Evolutionary conservation across 2,329 filamentous ascomycete species (phyloP).

Genomic region (Acrodontium crateriforme): DNA sequence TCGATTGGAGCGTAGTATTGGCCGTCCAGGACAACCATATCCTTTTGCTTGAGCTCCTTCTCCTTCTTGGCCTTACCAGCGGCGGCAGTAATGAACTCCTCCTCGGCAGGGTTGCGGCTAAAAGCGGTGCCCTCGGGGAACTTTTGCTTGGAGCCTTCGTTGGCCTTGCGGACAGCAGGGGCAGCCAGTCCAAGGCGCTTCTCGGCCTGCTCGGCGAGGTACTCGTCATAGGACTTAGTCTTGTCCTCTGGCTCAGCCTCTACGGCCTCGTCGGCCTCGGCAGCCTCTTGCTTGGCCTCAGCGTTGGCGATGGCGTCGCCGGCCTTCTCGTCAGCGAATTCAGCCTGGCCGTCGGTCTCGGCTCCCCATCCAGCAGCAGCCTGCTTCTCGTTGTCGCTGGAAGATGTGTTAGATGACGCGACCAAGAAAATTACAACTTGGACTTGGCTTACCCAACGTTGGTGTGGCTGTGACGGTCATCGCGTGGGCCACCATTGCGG

Average conservation of each 20-base stretch:
- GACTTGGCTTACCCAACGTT: constrained; percentile 40
- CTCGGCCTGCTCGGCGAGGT: constrained; percentile 61
- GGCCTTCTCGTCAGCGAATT: constrained; percentile 82
- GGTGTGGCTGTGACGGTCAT: constrained; percentile 49
- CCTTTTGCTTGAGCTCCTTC: constrained; percentile 73
- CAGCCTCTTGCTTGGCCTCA: constrained; percentile 56
- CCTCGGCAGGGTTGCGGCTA: constrained; percentile 44
- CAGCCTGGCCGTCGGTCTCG: constrained; percentile 58
- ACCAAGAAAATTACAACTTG: not conserved
- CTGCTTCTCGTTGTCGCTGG: constrained; percentile 71
- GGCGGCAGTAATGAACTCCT: constrained; percentile 58
- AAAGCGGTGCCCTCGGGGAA: constrained; percentile 71
- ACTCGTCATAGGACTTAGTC: constrained; percentile 78
- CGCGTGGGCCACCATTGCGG: constrained; percentile 40
- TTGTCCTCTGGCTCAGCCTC: constrained; percentile 50
- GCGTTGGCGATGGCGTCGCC: constrained; percentile 77
- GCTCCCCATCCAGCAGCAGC: constrained; percentile 81
- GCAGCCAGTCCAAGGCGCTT: constrained; percentile 62
- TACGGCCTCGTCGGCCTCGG: constrained; percentile 30
- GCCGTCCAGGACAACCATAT: constrained; percentile 82
- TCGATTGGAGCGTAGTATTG: constrained; percentile 44
- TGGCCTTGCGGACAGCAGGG: constrained; percentile 65
- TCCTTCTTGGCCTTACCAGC: constrained; percentile 67
- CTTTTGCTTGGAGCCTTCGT: constrained; percentile 92
- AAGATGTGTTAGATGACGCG: constrained; percentile 4